Evolutionary conservation across 1,139 yeast genomes (phyloP), one percentile per base, ranked within the genome.

Genomic region (Zygoascus sp.): DNA sequence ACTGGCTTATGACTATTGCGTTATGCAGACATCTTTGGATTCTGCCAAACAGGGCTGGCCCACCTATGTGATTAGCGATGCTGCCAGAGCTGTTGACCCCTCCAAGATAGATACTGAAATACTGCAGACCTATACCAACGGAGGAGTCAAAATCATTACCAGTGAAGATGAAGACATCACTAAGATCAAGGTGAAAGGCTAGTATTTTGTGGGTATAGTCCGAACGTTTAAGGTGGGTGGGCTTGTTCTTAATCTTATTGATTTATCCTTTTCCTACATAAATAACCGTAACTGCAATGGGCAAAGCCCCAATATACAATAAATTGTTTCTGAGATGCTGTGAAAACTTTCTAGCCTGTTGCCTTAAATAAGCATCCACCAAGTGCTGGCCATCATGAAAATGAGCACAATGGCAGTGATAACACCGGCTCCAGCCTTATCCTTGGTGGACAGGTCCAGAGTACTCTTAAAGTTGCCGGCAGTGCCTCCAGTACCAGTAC

Each of bases 361-460:
- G 7, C 20, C 20, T 40, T 45, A 49, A 21, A 46, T 55, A 44
- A 86, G 67, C 64, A 88, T 73, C 97, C 97, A 90, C 32, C 79
- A 74, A 35, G 83, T 81, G 35, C 83, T 69, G 5, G 79, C 86
- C 34, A 85, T 67, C 42, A 87, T 68, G 2, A 83, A 74, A 3
- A 79, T 73, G 46, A 89, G 83, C 44, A 88, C 73, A 28, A 88
- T 63, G 7, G 84, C 87, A 1, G 97, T 90, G 51, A 89, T 79
- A 44, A 89, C 77, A 41, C 92, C 87, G 0, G 97, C 97, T 48
- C 96, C 97, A 0, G 94, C 96, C 53, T 69, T 76, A 61, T 88
- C 96, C 44, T 83, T 84, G 1, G 69, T 61, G 38, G 73, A 73
- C 42, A 87, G 71, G 15, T 64, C 59, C 56, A 88, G 72, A 35